phyloP scores from a whole-genome alignment of 805 yeast species.

The Saccharomycopsis fermentans region DNA sequence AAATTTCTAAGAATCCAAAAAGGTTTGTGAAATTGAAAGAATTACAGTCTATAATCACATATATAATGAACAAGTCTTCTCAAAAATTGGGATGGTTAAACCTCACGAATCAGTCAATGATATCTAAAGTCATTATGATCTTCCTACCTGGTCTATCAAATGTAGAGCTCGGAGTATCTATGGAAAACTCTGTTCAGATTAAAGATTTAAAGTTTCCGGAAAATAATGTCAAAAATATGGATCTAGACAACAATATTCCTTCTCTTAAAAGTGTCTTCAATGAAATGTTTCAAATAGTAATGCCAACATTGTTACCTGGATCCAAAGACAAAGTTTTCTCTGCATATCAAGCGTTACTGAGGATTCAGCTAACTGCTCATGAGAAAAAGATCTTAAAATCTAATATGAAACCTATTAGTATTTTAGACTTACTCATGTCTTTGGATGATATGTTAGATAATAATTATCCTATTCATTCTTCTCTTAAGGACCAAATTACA shows the following conservation, averaged over 20 bases:
- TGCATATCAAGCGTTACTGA: slow-evolving; percentile 43
- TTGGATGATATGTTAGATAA: slow-evolving; percentile 38
- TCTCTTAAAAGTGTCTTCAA: slow-evolving; percentile 27
- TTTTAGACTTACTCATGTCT: slow-evolving; percentile 45
- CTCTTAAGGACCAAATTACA: not conserved
- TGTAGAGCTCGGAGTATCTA: slow-evolving; percentile 32
- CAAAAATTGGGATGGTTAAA: slow-evolving; percentile 40
- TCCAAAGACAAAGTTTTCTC: slow-evolving; percentile 45
- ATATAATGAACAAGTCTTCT: slow-evolving; percentile 30
- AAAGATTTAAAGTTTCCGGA: slow-evolving; percentile 1
- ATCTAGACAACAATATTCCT: slow-evolving; percentile 11
- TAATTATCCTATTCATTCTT: slow-evolving; percentile 50
- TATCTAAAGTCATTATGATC: slow-evolving; percentile 47
- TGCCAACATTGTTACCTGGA: slow-evolving; percentile 60
- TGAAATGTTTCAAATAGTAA: slow-evolving; percentile 30
- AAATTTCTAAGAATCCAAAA: not conserved
- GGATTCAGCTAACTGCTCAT: slow-evolving; percentile 44
- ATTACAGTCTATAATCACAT: slow-evolving; percentile 37
- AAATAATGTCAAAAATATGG: slow-evolving; percentile 14
- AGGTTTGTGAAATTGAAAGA: slow-evolving; percentile 27
- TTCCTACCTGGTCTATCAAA: slow-evolving; percentile 56
- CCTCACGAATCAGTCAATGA: slow-evolving; percentile 35
- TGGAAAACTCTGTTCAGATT: slow-evolving; percentile 14
- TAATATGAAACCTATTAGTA: slow-evolving; percentile 23
- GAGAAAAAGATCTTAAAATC: slow-evolving; percentile 37